Conservation (phyloP, 495 filamentous ascomycete genomes). For the Aspergillus ostianus region DNA sequence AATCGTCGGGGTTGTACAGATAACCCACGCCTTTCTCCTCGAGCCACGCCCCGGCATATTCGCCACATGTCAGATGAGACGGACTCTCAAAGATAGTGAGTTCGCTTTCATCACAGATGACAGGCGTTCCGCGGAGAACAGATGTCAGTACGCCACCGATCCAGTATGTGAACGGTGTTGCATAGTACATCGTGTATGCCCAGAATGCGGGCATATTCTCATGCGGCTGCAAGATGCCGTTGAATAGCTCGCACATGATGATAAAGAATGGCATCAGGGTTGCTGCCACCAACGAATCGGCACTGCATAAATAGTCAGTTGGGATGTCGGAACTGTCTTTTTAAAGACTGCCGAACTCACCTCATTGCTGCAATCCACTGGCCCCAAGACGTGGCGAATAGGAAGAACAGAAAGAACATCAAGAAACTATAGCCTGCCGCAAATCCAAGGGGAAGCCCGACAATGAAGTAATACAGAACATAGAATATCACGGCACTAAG, state of each 20-base stretch:
- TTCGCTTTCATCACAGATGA: constrained; percentile 58
- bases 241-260: constrained; percentile 56
- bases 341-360: constrained; percentile 16
- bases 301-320: constrained; percentile 45
- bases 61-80: constrained; percentile 58
- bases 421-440: constrained; percentile 78
- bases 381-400: constrained; percentile 72
- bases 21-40: constrained; percentile 63
- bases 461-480: constrained; percentile 71
- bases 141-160: constrained; percentile 75
- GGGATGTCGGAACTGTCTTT: constrained; percentile 5
- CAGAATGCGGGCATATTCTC: constrained; percentile 79
- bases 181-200: constrained; percentile 73
- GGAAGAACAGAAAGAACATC: constrained; percentile 74
- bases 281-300: constrained; percentile 66
- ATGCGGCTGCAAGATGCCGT: constrained; percentile 78
- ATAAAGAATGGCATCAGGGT: constrained; percentile 75
- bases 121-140: constrained; percentile 61
- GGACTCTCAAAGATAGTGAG: constrained; percentile 64
- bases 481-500: constrained; percentile 71
- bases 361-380: constrained; percentile 69
- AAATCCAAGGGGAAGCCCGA: constrained; percentile 56
- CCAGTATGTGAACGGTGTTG: constrained; percentile 82
- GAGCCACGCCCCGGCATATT: constrained; percentile 71
- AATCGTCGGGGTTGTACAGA: constrained; percentile 43